These are phyloP conservation scores for Xylaria sp. DNA, from an alignment of 2,329 filamentous ascomycete species.

Conservation along the genomic window DNA sequence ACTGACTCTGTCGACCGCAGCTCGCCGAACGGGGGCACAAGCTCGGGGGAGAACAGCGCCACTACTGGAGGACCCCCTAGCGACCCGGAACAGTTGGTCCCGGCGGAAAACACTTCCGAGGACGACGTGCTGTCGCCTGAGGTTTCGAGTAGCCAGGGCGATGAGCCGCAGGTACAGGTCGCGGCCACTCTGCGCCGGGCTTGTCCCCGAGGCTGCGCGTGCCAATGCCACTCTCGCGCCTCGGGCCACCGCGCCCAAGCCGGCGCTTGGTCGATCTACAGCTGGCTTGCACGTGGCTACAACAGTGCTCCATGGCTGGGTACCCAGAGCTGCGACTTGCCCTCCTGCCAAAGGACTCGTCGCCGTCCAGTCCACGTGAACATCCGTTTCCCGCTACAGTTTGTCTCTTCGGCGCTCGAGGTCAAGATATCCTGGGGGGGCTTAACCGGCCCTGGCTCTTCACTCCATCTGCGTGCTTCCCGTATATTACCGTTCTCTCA, in stretches of 20 bases:
- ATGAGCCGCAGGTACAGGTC: conserved; percentile 4
- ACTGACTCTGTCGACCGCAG: too few species aligned
- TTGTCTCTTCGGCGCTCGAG: conserved; percentile 10
- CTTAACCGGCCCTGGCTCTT: conserved; percentile 8
- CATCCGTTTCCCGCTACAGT: conserved; percentile 12
- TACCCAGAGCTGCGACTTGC: conserved; percentile 2
- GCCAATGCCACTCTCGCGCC: conserved; percentile 13
- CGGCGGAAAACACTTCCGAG: too few species aligned
- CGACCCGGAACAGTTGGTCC: too few species aligned
- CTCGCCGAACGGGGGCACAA: too few species aligned
- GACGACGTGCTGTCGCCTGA: not conserved
- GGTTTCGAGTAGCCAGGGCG: too few species aligned
- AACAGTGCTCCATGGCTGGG: conserved; percentile 4
- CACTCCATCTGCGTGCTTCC: conserved; percentile 10
- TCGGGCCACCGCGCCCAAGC: not conserved
- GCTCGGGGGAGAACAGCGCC: too few species aligned
- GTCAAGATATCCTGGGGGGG: conserved; percentile 6
- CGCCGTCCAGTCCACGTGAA: conserved; percentile 4
- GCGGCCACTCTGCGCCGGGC: conserved; percentile 2
- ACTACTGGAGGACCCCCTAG: too few species aligned
- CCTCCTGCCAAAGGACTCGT: conserved; percentile 5
- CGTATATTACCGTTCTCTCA: not conserved
- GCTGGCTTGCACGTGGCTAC: conserved; percentile 15
- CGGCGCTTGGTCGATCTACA: conserved; percentile 1
- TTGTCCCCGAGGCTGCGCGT: conserved; percentile 10